Conservation (phyloP, 306 rosid species). For the Medicago ruthenica region DNA sequence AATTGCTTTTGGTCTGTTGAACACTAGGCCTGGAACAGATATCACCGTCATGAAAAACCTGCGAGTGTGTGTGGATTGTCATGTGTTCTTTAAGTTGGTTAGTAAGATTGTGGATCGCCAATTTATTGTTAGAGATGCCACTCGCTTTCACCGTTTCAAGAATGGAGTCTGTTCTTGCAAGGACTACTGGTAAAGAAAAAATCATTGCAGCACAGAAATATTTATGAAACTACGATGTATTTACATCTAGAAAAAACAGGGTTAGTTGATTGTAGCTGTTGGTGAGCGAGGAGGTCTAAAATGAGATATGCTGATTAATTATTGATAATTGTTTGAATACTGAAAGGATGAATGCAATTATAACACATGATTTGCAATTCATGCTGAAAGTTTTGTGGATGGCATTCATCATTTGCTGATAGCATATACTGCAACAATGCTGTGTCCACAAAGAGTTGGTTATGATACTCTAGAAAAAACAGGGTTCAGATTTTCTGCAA, state of each 20-base stretch:
- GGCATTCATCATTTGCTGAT: slow-evolving; percentile 9
- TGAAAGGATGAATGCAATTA: slow-evolving; percentile 22
- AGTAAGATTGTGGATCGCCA: slow-evolving; percentile 78
- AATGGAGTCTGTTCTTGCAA: slow-evolving; percentile 86
- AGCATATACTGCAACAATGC: slow-evolving; percentile 12
- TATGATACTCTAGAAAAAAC: slow-evolving; percentile 22
- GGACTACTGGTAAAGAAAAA: slow-evolving; percentile 72
- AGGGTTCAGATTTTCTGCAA: slow-evolving; percentile 18
- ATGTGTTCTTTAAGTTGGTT: slow-evolving; percentile 72
- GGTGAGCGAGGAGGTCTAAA: slow-evolving; percentile 13
- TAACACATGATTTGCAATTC: slow-evolving; percentile 7
- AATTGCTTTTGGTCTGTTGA: slow-evolving; percentile 70
- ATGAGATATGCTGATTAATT: slow-evolving; percentile 34
- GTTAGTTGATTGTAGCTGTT: background rate
- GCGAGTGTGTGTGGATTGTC: slow-evolving; percentile 86
- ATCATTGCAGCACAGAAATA: background rate
- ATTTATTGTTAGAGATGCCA: slow-evolving; percentile 82
- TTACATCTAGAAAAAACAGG: background rate
- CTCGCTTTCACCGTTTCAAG: slow-evolving; percentile 87
- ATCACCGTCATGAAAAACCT: slow-evolving; percentile 81
- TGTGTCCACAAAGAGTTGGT: background rate
- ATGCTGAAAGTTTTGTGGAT: background rate
- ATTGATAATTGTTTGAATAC: background rate
- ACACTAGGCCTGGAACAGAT: slow-evolving; percentile 61
- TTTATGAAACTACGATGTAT: slow-evolving; percentile 18